Percentiles rank a stretch among this genome's conserved stretches.
Evolutionary conservation across 192 early-diverging fungal genomes (phyloP).

Genomic region (Backusella parvicylindrica): DNA sequence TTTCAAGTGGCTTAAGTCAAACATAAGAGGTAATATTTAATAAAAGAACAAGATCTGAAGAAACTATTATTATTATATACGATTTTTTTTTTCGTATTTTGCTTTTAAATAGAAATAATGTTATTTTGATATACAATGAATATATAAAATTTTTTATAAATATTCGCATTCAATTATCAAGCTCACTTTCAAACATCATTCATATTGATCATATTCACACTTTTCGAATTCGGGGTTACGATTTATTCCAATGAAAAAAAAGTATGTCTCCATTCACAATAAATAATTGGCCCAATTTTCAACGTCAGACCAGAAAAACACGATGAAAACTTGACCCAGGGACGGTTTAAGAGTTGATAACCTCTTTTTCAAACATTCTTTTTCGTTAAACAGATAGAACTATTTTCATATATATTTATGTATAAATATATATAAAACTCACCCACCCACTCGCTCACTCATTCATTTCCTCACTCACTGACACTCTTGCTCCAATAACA

Average conservation of each 20-base stretch:
- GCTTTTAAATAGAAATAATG: background rate
- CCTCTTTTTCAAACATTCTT: background rate
- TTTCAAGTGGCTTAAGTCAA: background rate
- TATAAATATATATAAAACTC: background rate
- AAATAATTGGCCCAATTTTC: background rate
- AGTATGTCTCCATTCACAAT: too few relatives aligned
- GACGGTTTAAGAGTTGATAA: background rate
- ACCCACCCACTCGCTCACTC: background rate
- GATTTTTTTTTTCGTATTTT: background rate
- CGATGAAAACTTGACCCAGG: background rate
- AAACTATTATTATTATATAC: background rate
- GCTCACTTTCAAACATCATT: background rate
- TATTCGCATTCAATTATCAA: background rate
- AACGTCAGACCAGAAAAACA: background rate
- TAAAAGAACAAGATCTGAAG: background rate
- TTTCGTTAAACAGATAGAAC: background rate
- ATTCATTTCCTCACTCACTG: background rate
- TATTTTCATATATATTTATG: background rate
- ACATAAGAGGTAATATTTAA: background rate
- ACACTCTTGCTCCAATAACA: background rate
- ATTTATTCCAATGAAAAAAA: background rate
- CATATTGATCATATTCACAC: too few relatives aligned
- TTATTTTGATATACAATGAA: background rate
- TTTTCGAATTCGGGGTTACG: background rate
- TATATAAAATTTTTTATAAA: background rate